These are phyloP conservation scores for Onygena corvina DNA, from an alignment of 2,329 filamentous ascomycete species.

Conservation along the genomic window DNA sequence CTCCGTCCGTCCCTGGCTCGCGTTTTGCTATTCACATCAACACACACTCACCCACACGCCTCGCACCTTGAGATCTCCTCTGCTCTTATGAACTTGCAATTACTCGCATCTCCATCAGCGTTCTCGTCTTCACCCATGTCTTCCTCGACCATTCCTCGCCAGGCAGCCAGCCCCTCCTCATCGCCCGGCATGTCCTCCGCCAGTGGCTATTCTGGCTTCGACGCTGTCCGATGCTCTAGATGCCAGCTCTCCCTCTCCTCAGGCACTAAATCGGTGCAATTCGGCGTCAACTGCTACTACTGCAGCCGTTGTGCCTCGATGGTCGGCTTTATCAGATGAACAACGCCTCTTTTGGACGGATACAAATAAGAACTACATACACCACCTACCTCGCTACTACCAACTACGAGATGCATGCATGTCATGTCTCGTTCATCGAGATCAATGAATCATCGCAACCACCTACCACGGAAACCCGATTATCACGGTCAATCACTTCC, in stretches of 20 bases:
- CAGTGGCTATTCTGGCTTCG: slow-evolving; percentile 14
- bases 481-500: no score
- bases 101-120: neutral
- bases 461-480: no score
- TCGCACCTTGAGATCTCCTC: neutral
- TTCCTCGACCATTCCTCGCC: slow-evolving; percentile 27
- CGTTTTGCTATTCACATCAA: neutral
- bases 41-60: neutral
- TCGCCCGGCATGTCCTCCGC: slow-evolving; percentile 18
- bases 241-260: slow-evolving; percentile 38
- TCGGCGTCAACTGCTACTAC: slow-evolving; percentile 41
- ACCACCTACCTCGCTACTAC: no score
- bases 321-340: slow-evolving; percentile 34
- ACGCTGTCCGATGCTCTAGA: slow-evolving; percentile 35
- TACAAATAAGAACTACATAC: no score
- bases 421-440: no score
- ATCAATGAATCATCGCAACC: no score
- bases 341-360: neutral
- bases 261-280: slow-evolving; percentile 32
- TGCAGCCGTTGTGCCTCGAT: slow-evolving; percentile 36
- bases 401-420: neutral
- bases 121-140: slow-evolving; percentile 22
- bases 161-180: slow-evolving; percentile 20
- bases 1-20: neutral
- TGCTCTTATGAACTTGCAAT: neutral